Evolutionary conservation across 1,284 basidiomycete genomes (phyloP).

Genomic region (Xerocomus tenax): DNA sequence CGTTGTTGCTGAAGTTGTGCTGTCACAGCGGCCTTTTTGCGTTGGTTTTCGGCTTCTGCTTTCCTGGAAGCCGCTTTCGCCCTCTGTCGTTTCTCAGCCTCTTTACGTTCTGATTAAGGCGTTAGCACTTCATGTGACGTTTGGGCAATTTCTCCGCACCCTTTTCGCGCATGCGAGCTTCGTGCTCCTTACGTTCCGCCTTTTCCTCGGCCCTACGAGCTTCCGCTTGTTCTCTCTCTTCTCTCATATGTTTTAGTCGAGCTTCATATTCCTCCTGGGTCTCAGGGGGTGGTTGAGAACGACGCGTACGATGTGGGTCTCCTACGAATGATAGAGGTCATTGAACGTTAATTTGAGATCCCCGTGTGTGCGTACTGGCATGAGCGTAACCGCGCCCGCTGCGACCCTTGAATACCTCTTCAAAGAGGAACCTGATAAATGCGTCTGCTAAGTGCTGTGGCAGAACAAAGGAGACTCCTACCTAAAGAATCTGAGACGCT

Average conservation of each 20-base stretch:
- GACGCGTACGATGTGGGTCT: conserved; percentile 15
- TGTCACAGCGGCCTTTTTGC: conserved; percentile 44
- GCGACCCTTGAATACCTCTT: conserved; percentile 38
- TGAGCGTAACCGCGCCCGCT: conserved; percentile 20
- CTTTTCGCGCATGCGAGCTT: conserved; percentile 26
- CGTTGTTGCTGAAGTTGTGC: conserved; percentile 40
- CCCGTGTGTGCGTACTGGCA: conserved; percentile 19
- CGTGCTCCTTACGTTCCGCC: conserved; percentile 45
- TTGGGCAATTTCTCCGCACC: conserved; percentile 12
- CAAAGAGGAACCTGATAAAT: conserved; percentile 39
- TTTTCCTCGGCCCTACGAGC: conserved; percentile 41
- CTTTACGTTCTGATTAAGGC: conserved; percentile 34
- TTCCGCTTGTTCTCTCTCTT: conserved; percentile 48
- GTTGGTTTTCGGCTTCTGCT: conserved; percentile 42
- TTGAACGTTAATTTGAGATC: conserved; percentile 8
- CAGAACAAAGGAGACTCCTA: conserved; percentile 18
- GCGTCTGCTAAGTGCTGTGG: conserved; percentile 2
- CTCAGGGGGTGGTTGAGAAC: conserved; percentile 30
- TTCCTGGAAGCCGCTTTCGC: conserved; percentile 48
- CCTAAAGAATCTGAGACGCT: conserved; percentile 39
- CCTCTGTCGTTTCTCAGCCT: conserved; percentile 51
- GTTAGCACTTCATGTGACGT: conserved; percentile 14
- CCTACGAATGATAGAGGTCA: conserved; percentile 13
- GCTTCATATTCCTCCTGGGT: conserved; percentile 43
- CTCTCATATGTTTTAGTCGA: conserved; percentile 41